Evolutionary conservation across 1,284 basidiomycete species (phyloP).

Genomic region (Phlebopus sp.): DNA sequence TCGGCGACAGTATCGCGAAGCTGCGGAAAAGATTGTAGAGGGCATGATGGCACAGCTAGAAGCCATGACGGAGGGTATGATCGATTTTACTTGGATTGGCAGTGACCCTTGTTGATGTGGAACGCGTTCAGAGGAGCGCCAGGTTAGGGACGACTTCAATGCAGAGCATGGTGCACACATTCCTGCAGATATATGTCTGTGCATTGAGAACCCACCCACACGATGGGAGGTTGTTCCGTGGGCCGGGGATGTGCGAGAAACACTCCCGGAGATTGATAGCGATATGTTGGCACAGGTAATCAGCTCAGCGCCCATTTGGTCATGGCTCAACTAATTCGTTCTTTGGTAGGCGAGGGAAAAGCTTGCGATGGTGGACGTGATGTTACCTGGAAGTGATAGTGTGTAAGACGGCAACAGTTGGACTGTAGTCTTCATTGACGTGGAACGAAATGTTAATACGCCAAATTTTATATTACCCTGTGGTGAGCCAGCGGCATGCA

Average conservation of each 20-base stretch:
- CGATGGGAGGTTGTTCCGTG: slow-evolving; percentile 61
- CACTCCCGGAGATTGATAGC: slow-evolving; percentile 54
- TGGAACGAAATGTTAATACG: no score
- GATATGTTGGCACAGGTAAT: slow-evolving; percentile 57
- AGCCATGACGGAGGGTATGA: slow-evolving; percentile 60
- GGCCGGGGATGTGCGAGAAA: slow-evolving; percentile 51
- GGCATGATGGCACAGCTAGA: slow-evolving; percentile 62
- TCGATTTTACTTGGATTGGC: background rate
- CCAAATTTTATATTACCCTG: no score
- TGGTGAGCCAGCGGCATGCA: no score
- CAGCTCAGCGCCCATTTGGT: background rate
- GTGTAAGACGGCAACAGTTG: slow-evolving; percentile 9
- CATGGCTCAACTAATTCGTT: background rate
- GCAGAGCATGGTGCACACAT: slow-evolving; percentile 65
- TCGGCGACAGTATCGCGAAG: slow-evolving; percentile 62
- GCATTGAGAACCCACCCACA: slow-evolving; percentile 68
- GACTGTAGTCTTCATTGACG: no score
- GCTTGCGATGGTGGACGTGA: slow-evolving; percentile 4
- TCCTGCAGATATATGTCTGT: slow-evolving; percentile 73
- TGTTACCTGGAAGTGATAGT: slow-evolving; percentile 19
- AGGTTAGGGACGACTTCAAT: slow-evolving; percentile 65
- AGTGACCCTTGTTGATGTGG: slow-evolving; percentile 1
- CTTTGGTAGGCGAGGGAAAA: slow-evolving; percentile 22
- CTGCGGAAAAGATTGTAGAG: slow-evolving; percentile 58
- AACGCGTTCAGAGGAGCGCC: slow-evolving; percentile 60